Conservation (phyloP, 371 early-diverging fungal genomes). For the Saksenaea oblongispora region DNA sequence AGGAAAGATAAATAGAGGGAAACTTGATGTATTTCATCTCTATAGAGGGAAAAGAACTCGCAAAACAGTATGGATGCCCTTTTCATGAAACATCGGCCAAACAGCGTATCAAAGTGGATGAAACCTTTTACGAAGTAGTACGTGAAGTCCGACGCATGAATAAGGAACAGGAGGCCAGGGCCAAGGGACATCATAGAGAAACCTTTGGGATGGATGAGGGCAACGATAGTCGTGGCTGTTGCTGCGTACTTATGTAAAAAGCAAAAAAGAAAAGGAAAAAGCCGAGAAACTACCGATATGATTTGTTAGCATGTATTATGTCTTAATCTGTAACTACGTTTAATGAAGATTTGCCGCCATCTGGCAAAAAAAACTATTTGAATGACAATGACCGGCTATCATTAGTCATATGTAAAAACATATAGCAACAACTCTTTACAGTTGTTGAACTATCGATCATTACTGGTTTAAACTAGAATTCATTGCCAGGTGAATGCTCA, state of each 20-base stretch:
- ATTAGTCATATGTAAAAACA: too few relatives aligned
- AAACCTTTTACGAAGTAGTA: constrained; percentile 88
- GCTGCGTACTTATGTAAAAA: constrained; percentile 26
- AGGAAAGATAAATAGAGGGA: not conserved
- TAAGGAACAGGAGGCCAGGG: constrained; percentile 41
- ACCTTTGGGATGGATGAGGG: constrained; percentile 12
- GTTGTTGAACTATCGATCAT: too few relatives aligned
- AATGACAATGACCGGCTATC: too few relatives aligned
- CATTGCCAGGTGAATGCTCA: too few relatives aligned
- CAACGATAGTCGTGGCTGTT: constrained; percentile 10
- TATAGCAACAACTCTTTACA: too few relatives aligned
- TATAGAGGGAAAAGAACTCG: constrained; percentile 82
- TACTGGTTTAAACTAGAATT: too few relatives aligned
- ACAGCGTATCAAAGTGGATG: constrained; percentile 87
- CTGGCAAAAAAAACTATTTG: too few relatives aligned
- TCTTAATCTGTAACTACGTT: too few relatives aligned
- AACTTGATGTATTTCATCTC: not conserved
- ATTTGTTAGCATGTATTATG: not conserved
- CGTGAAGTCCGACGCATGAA: constrained; percentile 80
- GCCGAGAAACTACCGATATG: not conserved
- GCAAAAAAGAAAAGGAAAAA: not conserved
- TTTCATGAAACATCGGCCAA: constrained; percentile 95
- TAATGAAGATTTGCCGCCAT: too few relatives aligned
- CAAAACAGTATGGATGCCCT: constrained; percentile 73
- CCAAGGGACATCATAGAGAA: constrained; percentile 9